Base-by-base conservation (phyloP, 78 protist species). In the Speleostelium caveatum region DNA sequence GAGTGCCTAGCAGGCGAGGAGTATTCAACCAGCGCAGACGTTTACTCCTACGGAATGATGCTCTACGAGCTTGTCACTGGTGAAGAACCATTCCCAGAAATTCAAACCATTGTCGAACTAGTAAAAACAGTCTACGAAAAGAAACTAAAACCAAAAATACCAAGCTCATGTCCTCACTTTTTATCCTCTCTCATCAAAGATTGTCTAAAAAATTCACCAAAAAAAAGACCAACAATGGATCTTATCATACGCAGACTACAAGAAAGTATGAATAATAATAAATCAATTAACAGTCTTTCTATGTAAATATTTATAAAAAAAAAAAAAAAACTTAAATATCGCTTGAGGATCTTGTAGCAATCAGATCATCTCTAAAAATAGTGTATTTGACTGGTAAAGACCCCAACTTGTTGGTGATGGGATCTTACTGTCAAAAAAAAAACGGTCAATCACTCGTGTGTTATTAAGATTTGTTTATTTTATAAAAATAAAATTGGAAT, bases 211-310 rank as follows among this genome's bases (percentile, higher is more conserved):
- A 32, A 77, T 14, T 32, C 76, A 14, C 72, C 76, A 21, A 83
- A 83, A 28, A 83, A 83, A 33, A 36, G 90, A 36, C 90, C 90
- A 58, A 83, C 77, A n/a, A 83, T 83, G 79, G 17, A n/a, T 10
- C 90, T 69, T 42, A 55, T 83, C 38, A 67, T 67, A 26, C 53
- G 35, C 26, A 68, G 35, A 68, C 17, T 61, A 61, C 26, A 49
- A 16, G 55, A 49, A 49, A 49, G 12, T 49, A 49, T 8, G 24
- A 12, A 8, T 49, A 12, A 49, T 49, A 8, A 49, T 16, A 49
- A 49, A 49, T 16, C 12, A 16, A 49, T 12, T 49, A 8, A 8
- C 55, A 49, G 12, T 49, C 55, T 49, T 49, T 16, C 8, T 49
- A 16, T 16, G 12, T 49, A 12, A 16, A 12, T 16, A 16, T 49